Base-by-base conservation (phyloP, 495 filamentous ascomycete species). In the Patellaria atrata region DNA sequence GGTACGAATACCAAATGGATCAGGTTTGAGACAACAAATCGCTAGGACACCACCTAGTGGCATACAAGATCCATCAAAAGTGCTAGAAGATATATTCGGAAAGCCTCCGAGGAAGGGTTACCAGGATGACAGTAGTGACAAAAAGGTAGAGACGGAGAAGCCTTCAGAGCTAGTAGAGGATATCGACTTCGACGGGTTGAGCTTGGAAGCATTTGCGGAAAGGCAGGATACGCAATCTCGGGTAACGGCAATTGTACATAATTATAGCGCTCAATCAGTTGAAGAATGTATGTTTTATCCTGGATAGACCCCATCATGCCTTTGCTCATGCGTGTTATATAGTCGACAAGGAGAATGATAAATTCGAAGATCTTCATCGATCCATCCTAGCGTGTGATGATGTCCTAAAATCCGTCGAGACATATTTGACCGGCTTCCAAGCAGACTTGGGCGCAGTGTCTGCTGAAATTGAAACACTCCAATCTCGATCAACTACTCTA, bases 321-420 rank as follows among this genome's bases (percentile, higher is more conserved):
- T 42, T 41, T 41, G 48, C 41, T 55, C 34, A 53, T 43, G 25
- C 21, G 32, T 35, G 37, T 33, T 5, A 21, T 35, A 27, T 35
- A 86, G 80, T 82, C 55, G 82, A 93, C 51, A 66, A 69, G 50
- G 84, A 94, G 33, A 80, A 82, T 48, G 69, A 79, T 43, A 91
- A 80, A 45, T 94, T 92, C 45, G 75, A 94, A 54, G 85, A 93
- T 29, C 65, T 97, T 21, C 89, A 96, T 53, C 72, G 70, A 34
- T 85, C 85, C 5, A 94, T 97, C 43, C 57, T 65, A 21, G 80
- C 81, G 19, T 96, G 89, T 53, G 86, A 97, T 55, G 80, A 92
- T 47, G 82, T 97, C 26, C 72, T 94, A 25, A 79, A 73, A 51
- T 92, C 91, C 1, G 86, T 97, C 29, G 87, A 97, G 57, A 69